These are phyloP conservation scores for Apiospora phragmitis DNA, from an alignment of 2,329 filamentous ascomycete genomes.

Conservation along the genomic window DNA sequence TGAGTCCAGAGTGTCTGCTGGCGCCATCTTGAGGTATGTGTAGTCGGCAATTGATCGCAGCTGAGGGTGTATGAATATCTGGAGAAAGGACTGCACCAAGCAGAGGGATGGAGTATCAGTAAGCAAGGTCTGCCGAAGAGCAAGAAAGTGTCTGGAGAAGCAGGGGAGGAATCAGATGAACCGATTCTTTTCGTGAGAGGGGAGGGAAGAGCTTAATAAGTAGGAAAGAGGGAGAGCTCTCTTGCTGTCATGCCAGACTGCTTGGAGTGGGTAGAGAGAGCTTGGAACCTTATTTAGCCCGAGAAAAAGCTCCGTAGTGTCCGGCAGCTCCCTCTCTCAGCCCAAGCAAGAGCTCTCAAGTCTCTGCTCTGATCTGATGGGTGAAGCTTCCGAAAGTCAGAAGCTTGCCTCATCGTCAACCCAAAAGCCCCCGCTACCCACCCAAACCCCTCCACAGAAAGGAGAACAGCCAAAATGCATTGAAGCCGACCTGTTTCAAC, in stretches of 20 bases:
- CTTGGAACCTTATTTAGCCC: conserved; percentile 1
- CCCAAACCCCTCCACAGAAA: background rate
- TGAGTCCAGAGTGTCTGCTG: conserved; percentile 80
- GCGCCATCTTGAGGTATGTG: conserved; percentile 60
- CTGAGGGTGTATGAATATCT: background rate
- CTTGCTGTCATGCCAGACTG: background rate
- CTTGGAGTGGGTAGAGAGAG: background rate
- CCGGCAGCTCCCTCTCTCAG: background rate
- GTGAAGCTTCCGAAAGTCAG: background rate
- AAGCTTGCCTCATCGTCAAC: background rate
- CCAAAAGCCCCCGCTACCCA: background rate
- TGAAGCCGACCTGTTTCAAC: background rate
- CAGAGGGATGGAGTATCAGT: background rate
- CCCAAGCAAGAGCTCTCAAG: background rate
- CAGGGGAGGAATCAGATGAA: background rate
- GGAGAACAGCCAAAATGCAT: background rate
- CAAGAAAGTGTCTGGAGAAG: background rate
- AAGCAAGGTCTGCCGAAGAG: background rate
- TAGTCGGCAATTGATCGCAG: background rate
- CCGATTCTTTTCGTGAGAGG: background rate
- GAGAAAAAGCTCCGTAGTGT: background rate
- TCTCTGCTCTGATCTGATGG: background rate
- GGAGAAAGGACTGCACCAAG: conserved; percentile 7
- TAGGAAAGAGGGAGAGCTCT: background rate
- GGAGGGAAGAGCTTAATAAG: background rate